Conservation (phyloP, 1,284 basidiomycete species). For the Boletus nobilissimus region DNA sequence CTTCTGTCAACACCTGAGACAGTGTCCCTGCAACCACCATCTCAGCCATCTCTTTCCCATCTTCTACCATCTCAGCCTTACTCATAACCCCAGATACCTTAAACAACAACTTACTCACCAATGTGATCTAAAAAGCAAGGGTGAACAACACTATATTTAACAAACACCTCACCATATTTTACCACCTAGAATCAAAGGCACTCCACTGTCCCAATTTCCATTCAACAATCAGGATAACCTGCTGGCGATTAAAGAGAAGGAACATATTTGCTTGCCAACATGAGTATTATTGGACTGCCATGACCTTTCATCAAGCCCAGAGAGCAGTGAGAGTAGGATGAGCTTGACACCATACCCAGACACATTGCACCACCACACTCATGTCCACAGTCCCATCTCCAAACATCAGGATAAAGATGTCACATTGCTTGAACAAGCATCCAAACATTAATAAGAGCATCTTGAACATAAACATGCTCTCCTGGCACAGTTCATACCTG, state of each 20-base stretch:
- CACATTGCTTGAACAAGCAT: too few species aligned
- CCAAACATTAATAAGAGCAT: too few species aligned
- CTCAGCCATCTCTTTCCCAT: slow-evolving; percentile 79
- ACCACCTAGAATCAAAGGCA: slow-evolving; percentile 95
- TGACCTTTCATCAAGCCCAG: slow-evolving; percentile 97
- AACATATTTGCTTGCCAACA: too few species aligned
- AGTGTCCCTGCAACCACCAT: slow-evolving; percentile 79
- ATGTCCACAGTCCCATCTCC: slow-evolving; percentile 93
- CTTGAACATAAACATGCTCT: too few species aligned
- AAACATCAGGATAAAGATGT: too few species aligned
- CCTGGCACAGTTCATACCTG: too few species aligned
- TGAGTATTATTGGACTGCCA: slow-evolving; percentile 99
- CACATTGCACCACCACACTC: slow-evolving; percentile 92
- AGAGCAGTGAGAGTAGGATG: slow-evolving; percentile 90
- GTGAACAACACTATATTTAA: neutral
- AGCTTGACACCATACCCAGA: slow-evolving; percentile 97
- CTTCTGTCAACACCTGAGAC: slow-evolving; percentile 85
- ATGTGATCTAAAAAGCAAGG: slow-evolving; percentile 77
- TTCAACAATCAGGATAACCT: too few species aligned
- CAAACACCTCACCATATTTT: slow-evolving; percentile 80
- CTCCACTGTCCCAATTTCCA: too few species aligned
- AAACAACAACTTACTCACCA: slow-evolving; percentile 96
- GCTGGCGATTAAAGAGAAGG: too few species aligned
- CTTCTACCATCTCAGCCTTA: slow-evolving; percentile 83
- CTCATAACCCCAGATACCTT: slow-evolving; percentile 97